Evolutionary conservation across 257 asterid species (phyloP), one percentile per base, ranked within the genome.

Genomic region (Prunella vulgaris): DNA sequence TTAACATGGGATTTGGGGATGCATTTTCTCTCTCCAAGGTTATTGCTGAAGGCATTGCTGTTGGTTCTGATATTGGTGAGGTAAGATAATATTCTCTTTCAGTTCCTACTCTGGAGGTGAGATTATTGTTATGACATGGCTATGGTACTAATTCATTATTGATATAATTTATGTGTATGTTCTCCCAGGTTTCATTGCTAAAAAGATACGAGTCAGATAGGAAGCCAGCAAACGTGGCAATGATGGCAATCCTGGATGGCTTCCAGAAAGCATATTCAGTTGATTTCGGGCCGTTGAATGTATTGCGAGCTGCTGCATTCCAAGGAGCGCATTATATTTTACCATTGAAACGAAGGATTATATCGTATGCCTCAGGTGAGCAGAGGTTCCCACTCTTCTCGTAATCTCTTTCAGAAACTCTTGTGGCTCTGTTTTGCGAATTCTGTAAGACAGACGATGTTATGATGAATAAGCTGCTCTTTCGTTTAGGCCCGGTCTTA

Each of bases 21-120:
- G 96, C 96, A 4, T 64, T 76, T 37, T 86, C 87, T 69, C 93
- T 94, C 21, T 81, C 97, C 0, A 84, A 80, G 68, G 93, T 86
- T 73, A 80, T 91, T 48, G 83, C 96, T 75, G 96, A 87, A 77
- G 96, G 99, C 22, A 69, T 89, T 62, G 90, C 97, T 0, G 88
- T 89, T 30, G 99, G 99, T 77, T 89, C 95, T 69, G 93, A 94
- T 77, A 89, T 94, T 76, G 97, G 97, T 46, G 97, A 94, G 93
- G 99, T 91, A 85, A 64, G 82, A 15, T 44, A 20, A 12, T 64
- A 5, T 53, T 60, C 71, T 32, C 51, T 28, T 28, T 28, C 33
- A 28, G 5, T 28, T n/a, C n/a, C n/a, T n/a, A n/a, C n/a, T n/a
- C n/a, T n/a, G n/a, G n/a, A n/a, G n/a, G n/a, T n/a, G n/a, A n/a